Evolutionary conservation across 768 basidiomycete genomes (phyloP), one percentile per base, ranked within the genome.

Genomic region (Boletus speciosus): DNA sequence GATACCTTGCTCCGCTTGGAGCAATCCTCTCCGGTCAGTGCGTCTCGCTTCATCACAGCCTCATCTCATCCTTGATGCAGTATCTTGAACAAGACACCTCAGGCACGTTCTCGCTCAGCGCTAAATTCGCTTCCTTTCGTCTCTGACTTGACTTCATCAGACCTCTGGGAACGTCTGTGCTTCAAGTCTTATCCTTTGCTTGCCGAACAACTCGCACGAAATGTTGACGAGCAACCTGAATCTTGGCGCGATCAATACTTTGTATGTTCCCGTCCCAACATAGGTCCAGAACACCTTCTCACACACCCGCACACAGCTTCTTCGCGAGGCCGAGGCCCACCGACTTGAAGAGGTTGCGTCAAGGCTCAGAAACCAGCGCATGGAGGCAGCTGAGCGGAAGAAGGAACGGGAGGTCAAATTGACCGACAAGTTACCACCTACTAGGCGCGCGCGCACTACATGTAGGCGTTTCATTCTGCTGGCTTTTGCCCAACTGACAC

Each of bases 351-450:
- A 82, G 65, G 74, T 81, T 11, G 80, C 81, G 31, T 76, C 74
- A 40, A 84, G 78, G 59, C 75, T 92, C 58, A 83, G 86, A 57
- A 80, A 70, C 43, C 82, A 85, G 62, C 82, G 88, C 19, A 76
- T 81, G 63, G 83, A 86, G 66, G 85, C 80, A 11, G 86, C 85
- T 36, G 83, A 86, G 65, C 84, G 83, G 58, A 90, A 86, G 75
- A 88, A 79, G 68, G 86, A 87, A 69, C 78, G 83, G 54, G 84
- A 86, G 69, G 80, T 93, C 54, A 90, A 89, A 67, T 62, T 84
- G 49, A 91, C 87, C 16, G 86, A 88, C 68, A 79, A 74, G 58
- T 59, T 87, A 14, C 88, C 87, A 27, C 84, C 82, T 21, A 60
- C 77, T 29, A 90, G 89, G 71, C 85, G 88, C 47, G 61, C 76